phyloP scores from a whole-genome alignment of 331 rosid species.

The Phaseolus coccineus region DNA sequence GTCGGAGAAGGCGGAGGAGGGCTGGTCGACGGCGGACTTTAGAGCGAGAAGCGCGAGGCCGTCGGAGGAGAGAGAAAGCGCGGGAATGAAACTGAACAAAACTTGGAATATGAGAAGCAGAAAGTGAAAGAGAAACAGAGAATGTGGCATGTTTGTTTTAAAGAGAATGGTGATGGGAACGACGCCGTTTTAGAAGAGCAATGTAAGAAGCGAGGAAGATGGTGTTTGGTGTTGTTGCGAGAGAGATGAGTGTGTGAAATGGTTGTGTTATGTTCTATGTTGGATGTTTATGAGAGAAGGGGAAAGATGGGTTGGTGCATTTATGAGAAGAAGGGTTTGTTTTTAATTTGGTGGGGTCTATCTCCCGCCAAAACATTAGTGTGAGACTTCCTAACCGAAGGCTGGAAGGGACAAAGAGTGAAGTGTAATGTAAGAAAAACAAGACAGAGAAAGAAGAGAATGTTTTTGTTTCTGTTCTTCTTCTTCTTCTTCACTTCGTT shows the following conservation, averaged over 20 bases:
- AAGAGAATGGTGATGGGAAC: background rate
- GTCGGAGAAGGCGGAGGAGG: slow-evolving; percentile 60
- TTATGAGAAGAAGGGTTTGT: slow-evolving; percentile 60
- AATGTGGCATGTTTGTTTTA: background rate
- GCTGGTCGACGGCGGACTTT: slow-evolving; percentile 74
- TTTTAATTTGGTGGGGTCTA: slow-evolving; percentile 62
- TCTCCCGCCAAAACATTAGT: slow-evolving; percentile 64
- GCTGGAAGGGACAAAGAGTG: slow-evolving; percentile 44
- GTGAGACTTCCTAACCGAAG: slow-evolving; percentile 44
- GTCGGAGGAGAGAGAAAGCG: slow-evolving; percentile 72
- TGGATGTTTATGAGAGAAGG: background rate
- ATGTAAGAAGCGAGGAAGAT: background rate
- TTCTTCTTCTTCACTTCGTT: background rate
- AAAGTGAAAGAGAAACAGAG: background rate
- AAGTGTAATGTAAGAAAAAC: slow-evolving; percentile 53
- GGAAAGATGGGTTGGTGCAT: slow-evolving; percentile 48
- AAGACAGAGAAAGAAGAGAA: background rate
- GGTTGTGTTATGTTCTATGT: background rate
- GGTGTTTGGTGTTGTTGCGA: background rate
- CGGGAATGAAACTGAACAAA: background rate
- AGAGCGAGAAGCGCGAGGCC: slow-evolving; percentile 90
- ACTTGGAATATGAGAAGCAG: background rate
- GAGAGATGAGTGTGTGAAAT: background rate
- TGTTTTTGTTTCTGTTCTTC: background rate
- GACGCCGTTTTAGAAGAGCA: slow-evolving; percentile 25